Conservation (phyloP, 164 flowering plant species). For the Euptelea pleiosperma region DNA sequence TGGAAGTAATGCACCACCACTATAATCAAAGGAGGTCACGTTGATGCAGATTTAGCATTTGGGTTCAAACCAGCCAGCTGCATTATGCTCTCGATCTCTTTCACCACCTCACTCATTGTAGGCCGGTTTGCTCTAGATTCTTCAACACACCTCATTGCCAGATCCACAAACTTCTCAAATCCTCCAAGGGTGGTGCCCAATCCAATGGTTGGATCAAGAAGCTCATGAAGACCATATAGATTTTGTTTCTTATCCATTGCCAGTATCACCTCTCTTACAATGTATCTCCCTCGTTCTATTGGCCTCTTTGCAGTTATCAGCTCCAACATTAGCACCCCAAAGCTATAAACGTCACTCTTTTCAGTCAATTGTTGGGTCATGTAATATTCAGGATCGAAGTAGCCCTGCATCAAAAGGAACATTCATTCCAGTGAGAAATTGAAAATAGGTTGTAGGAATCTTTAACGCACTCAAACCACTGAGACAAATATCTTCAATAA, state of each 20-base stretch:
- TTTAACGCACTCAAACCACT: too few species aligned
- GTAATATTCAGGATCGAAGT: slow-evolving; percentile 70
- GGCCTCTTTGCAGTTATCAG: slow-evolving; percentile 56
- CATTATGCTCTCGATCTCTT: slow-evolving; percentile 40
- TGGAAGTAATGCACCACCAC: not conserved
- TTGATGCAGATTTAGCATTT: slow-evolving; percentile 19
- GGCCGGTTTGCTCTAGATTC: slow-evolving; percentile 48
- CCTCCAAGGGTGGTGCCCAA: slow-evolving; percentile 28
- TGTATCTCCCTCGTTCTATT: slow-evolving; percentile 45
- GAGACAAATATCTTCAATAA: too few species aligned
- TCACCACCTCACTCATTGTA: slow-evolving; percentile 46
- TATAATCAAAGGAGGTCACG: not conserved
- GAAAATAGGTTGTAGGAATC: too few species aligned
- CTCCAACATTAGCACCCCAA: too few species aligned
- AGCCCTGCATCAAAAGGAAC: slow-evolving; percentile 40
- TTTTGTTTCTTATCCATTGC: slow-evolving; percentile 34
- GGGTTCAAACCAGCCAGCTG: slow-evolving; percentile 27
- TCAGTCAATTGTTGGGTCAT: slow-evolving; percentile 61
- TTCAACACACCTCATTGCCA: slow-evolving; percentile 49
- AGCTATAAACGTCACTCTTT: too few species aligned
- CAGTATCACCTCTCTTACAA: slow-evolving; percentile 39
- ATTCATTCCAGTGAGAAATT: too few species aligned
- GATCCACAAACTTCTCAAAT: slow-evolving; percentile 40
- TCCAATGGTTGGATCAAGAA: slow-evolving; percentile 42
- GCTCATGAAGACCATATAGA: slow-evolving; percentile 27